Evolutionary conservation across 306 rosid species (phyloP).

Genomic region (Betula pendula): DNA sequence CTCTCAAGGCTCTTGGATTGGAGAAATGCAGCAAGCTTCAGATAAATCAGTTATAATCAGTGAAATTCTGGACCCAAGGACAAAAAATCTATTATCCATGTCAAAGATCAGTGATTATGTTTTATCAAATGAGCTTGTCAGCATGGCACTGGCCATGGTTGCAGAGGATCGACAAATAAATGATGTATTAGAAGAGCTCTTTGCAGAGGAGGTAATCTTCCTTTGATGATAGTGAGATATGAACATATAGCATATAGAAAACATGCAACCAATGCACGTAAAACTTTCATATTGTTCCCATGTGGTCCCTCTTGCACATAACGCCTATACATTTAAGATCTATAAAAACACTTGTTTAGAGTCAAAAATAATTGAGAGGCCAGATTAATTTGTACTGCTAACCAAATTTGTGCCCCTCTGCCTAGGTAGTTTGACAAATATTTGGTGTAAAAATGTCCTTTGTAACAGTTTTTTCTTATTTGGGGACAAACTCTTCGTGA

Average conservation of each 20-base stretch:
- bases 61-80: constrained; percentile 92
- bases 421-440: too few species aligned
- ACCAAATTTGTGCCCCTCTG: too few species aligned
- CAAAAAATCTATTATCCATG: constrained; percentile 81
- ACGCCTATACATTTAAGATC: not conserved
- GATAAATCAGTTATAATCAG: constrained; percentile 84
- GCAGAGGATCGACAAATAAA: constrained; percentile 92
- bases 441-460: too few species aligned
- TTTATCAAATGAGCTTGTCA: constrained; percentile 87
- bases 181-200: constrained; percentile 83
- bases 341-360: not conserved
- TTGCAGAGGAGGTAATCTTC: constrained; percentile 79
- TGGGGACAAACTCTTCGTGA: not conserved
- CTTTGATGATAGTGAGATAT: not conserved
- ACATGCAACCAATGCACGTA: not conserved
- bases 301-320: not conserved
- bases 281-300: not conserved
- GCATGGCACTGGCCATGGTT: constrained; percentile 98
- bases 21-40: constrained; percentile 94
- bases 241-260: not conserved
- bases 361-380: not conserved
- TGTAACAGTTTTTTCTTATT: not conserved
- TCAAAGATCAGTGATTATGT: constrained; percentile 92
- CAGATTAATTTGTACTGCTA: not conserved
- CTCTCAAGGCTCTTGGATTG: constrained; percentile 89